Evolutionary conservation across 2,329 filamentous ascomycete genomes (phyloP), one percentile per base, ranked within the genome.

Genomic region (Dactylella cylindrospora): DNA sequence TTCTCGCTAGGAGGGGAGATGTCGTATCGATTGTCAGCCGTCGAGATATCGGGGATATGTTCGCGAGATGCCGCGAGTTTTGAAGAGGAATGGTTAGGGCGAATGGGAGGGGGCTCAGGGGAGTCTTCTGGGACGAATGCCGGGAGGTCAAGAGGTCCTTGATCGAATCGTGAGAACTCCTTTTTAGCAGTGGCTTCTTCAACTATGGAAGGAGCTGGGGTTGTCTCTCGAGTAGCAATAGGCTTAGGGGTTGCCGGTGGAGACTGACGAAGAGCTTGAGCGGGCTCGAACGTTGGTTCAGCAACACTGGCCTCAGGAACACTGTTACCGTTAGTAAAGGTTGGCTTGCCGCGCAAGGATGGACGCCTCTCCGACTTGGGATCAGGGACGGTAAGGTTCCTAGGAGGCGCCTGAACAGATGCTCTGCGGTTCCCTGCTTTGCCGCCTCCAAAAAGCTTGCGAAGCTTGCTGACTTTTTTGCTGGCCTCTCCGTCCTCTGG

Each of bases 91-190:
- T 67, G 10, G 67, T 64, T 8, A 68, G 50, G 41, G 67, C 4
- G 73, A 74, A 28, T 76, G 76, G 19, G 78, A 3, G 47, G 75
- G 46, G 66, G 71, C 13, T 71, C 70, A 20, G 77, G 76, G 22
- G 73, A 73, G 10, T 84, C 80, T 2, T 75, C 77, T 0, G 88
- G 88, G 8, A 82, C 78, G 70, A 94, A 95, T 1, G 90, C 88
- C 2, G 93, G 91, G 72, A 93, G 86, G 53, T 81, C 73, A 19
- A 96, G 79, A 1, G 93, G 93, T 1, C 90, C 93, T 74, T 97
- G 91, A 69, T 93, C 86, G 70, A 97, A 97, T 19, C 76, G 77
- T 12, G 79, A 80, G 69, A 84, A 84, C 46, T 77, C 76, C 3
- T 70, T 71, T 35, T 61, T 61, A 8, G 55, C 55, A 12, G 40